A percentile compares a stretch with the other conserved stretches of the same genome.
Evolutionary conservation across 345 rosid species (phyloP).

Genomic region (Ricinus communis): DNA sequence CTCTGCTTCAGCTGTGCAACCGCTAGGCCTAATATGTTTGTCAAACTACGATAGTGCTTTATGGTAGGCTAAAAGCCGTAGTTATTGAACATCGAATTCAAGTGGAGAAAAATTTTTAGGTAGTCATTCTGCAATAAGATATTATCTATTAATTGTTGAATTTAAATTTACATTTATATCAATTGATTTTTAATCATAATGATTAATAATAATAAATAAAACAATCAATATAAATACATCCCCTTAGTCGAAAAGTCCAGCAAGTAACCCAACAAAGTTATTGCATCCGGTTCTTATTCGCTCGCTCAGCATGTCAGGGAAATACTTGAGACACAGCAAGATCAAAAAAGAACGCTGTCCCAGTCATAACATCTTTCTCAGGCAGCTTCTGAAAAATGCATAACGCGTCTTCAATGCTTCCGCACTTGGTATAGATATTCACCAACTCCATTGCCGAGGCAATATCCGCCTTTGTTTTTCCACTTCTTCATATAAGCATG

Average conservation of each 20-base stretch:
- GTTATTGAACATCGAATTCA: slow-evolving; percentile 15
- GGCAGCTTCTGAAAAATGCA: slow-evolving; percentile 16
- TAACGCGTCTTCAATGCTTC: slow-evolving; percentile 11
- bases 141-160: too few species aligned
- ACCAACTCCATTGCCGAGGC: slow-evolving; percentile 18
- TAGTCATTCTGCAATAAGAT: too few species aligned
- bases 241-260: slow-evolving; percentile 25
- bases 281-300: slow-evolving; percentile 22
- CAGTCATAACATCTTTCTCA: slow-evolving; percentile 25
- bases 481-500: slow-evolving; percentile 24
- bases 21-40: slow-evolving; percentile 24
- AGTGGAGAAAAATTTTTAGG: too few species aligned
- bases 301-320: slow-evolving; percentile 12
- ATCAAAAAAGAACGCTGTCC: slow-evolving; percentile 29
- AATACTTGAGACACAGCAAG: slow-evolving; percentile 26
- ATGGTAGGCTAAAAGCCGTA: slow-evolving; percentile 24
- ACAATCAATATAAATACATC: too few species aligned
- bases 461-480: slow-evolving; percentile 22
- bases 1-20: slow-evolving; percentile 24
- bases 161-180: too few species aligned
- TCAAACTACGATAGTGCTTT: slow-evolving; percentile 22
- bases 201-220: too few species aligned
- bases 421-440: slow-evolving; percentile 27
- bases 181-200: too few species aligned
- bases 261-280: slow-evolving; percentile 27